Percentiles rank a stretch among this genome's conserved stretches.
Conservation (phyloP, 495 filamentous ascomycete species). For the Amorphotheca resinae region DNA sequence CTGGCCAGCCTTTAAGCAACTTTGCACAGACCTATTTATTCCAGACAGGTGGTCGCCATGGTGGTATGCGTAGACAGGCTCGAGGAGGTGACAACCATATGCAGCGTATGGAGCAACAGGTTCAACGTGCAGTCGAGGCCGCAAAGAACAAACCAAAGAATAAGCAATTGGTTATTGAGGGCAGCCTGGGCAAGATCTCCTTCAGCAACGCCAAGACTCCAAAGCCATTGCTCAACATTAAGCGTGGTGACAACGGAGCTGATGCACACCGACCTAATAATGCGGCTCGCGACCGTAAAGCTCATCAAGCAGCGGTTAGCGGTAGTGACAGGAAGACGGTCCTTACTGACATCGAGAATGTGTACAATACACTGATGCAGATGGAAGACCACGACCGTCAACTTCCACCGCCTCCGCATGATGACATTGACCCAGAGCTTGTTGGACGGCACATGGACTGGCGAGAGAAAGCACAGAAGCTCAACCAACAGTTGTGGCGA, state of each 20-base stretch:
- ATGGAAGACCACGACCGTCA: constrained; percentile 91
- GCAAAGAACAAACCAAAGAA: constrained; percentile 96
- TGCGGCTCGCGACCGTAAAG: constrained; percentile 31
- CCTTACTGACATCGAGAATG: constrained; percentile 69
- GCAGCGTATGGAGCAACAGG: constrained; percentile 98
- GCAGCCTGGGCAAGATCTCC: constrained; percentile 95
- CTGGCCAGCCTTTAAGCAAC: constrained; percentile 81
- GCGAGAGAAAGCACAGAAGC: constrained; percentile 49
- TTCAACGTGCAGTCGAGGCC: constrained; percentile 91
- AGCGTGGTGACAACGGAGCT: constrained; percentile 64
- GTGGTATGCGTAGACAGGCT: constrained; percentile 55
- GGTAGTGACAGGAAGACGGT: constrained; percentile 69
- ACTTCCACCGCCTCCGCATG: constrained; percentile 54
- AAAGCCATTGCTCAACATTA: constrained; percentile 87
- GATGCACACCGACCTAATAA: constrained; percentile 20
- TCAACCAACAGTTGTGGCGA: constrained; percentile 76
- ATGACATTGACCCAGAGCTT: constrained; percentile 46
- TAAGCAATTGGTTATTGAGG: constrained; percentile 95
- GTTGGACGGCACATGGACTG: constrained; percentile 60
- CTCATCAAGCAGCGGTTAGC: constrained; percentile 27
- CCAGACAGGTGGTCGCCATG: constrained; percentile 72
- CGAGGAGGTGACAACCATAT: constrained; percentile 88
- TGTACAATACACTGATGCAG: constrained; percentile 78
- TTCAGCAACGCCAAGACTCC: constrained; percentile 98
- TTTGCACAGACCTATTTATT: constrained; percentile 98